Evolutionary conservation across 192 early-diverging fungal genomes (phyloP), one percentile per base, ranked within the genome.

Genomic region (Gigaspora rosea): DNA sequence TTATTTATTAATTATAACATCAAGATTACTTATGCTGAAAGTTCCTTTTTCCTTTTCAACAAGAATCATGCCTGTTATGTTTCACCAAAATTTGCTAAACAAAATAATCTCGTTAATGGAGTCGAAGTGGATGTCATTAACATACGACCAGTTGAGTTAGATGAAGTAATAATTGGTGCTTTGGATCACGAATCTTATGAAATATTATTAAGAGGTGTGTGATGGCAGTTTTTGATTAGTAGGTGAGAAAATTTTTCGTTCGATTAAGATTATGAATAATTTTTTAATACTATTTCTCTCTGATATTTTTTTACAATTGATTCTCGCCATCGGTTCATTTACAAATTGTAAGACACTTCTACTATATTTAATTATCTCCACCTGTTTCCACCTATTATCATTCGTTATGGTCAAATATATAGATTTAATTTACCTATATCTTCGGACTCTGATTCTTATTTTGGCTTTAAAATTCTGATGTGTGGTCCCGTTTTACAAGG

Each of bases 401-500:
- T 87, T 67, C 80, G 84, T n/a, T 79, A 80, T 58, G 82, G 75
- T 2, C 78, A 78, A 15, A 49, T 63, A 18, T 83, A 85, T 73
- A 27, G 59, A 20, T 71, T 87, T 15, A 71, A 81, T 13, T 64
- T 80, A 22, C 68, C 76, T 0, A 41, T 41, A 41, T 70, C 79
- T 65, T 22, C 71, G 15, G 22, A 18, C 8, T 8, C 41, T 64
- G 16, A 16, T 62, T 61, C 36, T 47, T 67, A 50, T 13, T 11
- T 78, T 32, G 32, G 35, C 1, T 87, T 79, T 75, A 81, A 85
- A 33, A 86, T 90, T 2, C 67, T 93, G 47, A 88, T 88, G 86
- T 82, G 85, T 66, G 86, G 84, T 76, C 90, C 92, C 1, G 90
- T 92, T 4, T 78, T 92, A 9, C 92, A 93, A 79, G 91, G 92